A percentile compares a stretch with the other conserved stretches of the same genome.
Conservation (phyloP, 192 early-diverging fungal species). For the Powellomyces hirtus region DNA sequence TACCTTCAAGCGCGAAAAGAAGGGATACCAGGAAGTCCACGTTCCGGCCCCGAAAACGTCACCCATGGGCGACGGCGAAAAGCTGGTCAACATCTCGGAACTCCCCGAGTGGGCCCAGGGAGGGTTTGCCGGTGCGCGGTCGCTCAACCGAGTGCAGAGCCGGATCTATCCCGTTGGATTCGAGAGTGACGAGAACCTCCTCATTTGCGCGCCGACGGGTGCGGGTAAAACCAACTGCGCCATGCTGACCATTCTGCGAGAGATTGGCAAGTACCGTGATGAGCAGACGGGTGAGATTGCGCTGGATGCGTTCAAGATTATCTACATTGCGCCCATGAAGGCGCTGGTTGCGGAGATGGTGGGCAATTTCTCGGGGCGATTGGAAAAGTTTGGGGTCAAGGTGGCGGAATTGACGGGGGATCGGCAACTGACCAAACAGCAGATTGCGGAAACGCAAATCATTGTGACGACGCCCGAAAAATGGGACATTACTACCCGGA, state of each 20-base stretch:
- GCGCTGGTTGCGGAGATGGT: constrained; percentile 99
- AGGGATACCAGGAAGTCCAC: constrained; percentile 93
- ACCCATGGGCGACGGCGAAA: constrained; percentile 64
- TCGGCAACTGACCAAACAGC: constrained; percentile 92
- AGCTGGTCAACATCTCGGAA: constrained; percentile 56
- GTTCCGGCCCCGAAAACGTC: constrained; percentile 82
- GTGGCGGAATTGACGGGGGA: constrained; percentile 98
- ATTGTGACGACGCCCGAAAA: constrained; percentile 99
- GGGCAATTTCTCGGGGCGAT: constrained; percentile 74
- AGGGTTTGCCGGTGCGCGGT: constrained; percentile 66
- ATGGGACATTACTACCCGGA: constrained; percentile 98
- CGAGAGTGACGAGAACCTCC: constrained; percentile 84
- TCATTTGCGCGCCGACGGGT: constrained; percentile 97
- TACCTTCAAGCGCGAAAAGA: constrained; percentile 83
- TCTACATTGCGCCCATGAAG: constrained; percentile 99
- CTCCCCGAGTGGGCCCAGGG: constrained; percentile 81
- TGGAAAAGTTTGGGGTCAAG: constrained; percentile 75
- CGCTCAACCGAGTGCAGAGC: constrained; percentile 90
- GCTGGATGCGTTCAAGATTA: constrained; percentile 89
- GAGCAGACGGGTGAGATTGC: constrained; percentile 69
- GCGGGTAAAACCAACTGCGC: constrained; percentile 99
- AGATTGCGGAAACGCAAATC: constrained; percentile 93
- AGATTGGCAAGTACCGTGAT: constrained; percentile 79
- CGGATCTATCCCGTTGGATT: constrained; percentile 86
- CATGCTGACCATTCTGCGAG: constrained; percentile 90